Evolutionary conservation across 768 basidiomycete species (phyloP), one percentile per base, ranked within the genome.

Genomic region (Leccinum longicurvipes): DNA sequence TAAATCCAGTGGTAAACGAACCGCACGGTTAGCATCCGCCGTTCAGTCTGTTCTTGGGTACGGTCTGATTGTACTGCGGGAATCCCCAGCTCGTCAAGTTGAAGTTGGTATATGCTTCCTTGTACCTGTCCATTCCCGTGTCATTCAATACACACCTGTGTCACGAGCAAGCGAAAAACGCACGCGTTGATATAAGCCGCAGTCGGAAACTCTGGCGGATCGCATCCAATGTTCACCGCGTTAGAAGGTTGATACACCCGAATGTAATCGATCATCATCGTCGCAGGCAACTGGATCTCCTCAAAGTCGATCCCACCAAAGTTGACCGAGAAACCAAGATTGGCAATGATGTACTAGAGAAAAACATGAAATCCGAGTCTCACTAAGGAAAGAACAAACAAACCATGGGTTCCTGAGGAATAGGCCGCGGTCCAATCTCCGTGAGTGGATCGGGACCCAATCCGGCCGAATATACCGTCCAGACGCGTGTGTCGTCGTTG

Each of bases 221-320:
- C 88, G 60, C 85, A 87, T 14, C 86, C 83, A 36, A 83, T 72
- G 58, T 84, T 84, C 60, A 75, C 71, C 10, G 67, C 61, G 54
- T 73, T 69, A 50, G 75, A 68, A 24, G 74, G 73, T 61, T 87
- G 87, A 63, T 87, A 89, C 12, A 96, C 88, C 2, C 93, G 82
- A 54, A 95, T 83, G 56, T 84, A 95, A 65, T 96, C 93, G 49
- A 94, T 73, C 53, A 74, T 74, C 87, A 94, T 86, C 25, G 74
- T 76, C 9, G 80, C 68, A 5, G 83, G 83, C 63, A 86, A 78
- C 19, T 71, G 69, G 27, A 90, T 65, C 36, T 81, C 62, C 6
- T 75, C 74, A 51, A 83, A 77, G 60, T 91, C 83, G 62, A 90
- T 81, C 8, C 68, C 74, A 15, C 85, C 88, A 67, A 91, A 91